These are phyloP conservation scores for Licmophora abbreviata DNA, from an alignment of 108 stramenopile species.

Conservation along the genomic window DNA sequence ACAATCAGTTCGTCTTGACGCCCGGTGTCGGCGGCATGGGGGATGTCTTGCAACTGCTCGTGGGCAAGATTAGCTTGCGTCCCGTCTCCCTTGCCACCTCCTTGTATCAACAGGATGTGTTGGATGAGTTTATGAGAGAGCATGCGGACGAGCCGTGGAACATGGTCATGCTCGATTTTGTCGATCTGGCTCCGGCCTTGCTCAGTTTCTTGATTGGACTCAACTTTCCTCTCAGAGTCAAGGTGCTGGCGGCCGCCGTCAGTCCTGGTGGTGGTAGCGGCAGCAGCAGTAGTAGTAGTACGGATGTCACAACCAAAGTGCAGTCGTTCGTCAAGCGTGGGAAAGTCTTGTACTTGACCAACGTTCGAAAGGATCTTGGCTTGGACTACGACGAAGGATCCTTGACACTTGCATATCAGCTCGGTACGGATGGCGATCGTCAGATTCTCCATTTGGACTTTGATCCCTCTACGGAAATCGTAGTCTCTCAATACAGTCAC, in stretches of 20 bases:
- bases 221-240: conserved; percentile 29
- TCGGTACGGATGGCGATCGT: conserved; percentile 2
- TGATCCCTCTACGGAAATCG: conserved; percentile 6
- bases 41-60: conserved; percentile 22
- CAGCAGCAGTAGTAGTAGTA: conserved; percentile 19
- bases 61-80: conserved; percentile 25
- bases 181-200: conserved; percentile 34
- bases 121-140: conserved; percentile 29
- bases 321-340: conserved; percentile 25
- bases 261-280: conserved; percentile 25
- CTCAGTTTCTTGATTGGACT: conserved; percentile 32
- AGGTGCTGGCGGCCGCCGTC: conserved; percentile 31
- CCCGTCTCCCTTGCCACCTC: conserved; percentile 31
- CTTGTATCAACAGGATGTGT: conserved; percentile 26
- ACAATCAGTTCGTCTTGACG: conserved; percentile 33
- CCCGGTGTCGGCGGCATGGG: conserved; percentile 28
- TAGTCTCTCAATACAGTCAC: conserved; percentile 6
- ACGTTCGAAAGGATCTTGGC: conserved; percentile 22
- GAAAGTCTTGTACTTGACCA: conserved; percentile 28
- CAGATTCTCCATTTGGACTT: neutral
- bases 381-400: conserved; percentile 17
- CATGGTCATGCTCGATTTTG: conserved; percentile 31
- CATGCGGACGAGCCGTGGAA: conserved; percentile 40
- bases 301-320: conserved; percentile 24
- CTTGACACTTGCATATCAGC: conserved; percentile 24